Conservation (phyloP, 805 yeast genomes). For the Jamesozyma piceae region DNA sequence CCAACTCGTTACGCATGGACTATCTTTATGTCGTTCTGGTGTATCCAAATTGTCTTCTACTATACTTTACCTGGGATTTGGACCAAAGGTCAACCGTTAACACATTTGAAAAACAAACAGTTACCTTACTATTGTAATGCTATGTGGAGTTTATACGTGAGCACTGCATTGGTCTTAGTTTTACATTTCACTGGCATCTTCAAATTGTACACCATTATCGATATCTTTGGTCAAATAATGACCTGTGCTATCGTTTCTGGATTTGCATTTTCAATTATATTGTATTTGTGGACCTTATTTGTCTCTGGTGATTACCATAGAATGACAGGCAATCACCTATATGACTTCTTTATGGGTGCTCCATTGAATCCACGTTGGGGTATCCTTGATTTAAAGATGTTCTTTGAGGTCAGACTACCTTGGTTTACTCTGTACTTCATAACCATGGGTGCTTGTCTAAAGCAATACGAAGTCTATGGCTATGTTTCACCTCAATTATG, state of each 20-base stretch:
- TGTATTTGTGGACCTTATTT: conserved; percentile 59
- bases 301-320: conserved; percentile 73
- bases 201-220: conserved; percentile 65
- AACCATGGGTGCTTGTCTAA: conserved; percentile 61
- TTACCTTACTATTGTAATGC: conserved; percentile 93
- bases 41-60: conserved; percentile 64
- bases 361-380: conserved; percentile 95
- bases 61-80: conserved; percentile 84
- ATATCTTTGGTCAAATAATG: conserved; percentile 85
- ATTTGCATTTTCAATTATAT: conserved; percentile 50
- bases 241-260: conserved; percentile 81
- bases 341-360: conserved; percentile 95
- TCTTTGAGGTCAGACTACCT: conserved; percentile 93
- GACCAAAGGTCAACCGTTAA: conserved; percentile 90
- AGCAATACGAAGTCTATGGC: conserved; percentile 79
- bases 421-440: conserved; percentile 87
- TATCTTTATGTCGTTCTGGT: conserved; percentile 61
- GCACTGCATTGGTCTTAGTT: conserved; percentile 46
- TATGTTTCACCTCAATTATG: conserved; percentile 65
- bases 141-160: conserved; percentile 67
- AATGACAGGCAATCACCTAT: conserved; percentile 83
- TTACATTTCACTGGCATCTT: conserved; percentile 71
- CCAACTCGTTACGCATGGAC: conserved; percentile 58
- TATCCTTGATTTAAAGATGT: conserved; percentile 87
- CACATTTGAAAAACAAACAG: conserved; percentile 69